Evolutionary conservation across 2,329 filamentous ascomycete genomes (phyloP), one percentile per base, ranked within the genome.

Genomic region (Ophioceras dolichostomum): DNA sequence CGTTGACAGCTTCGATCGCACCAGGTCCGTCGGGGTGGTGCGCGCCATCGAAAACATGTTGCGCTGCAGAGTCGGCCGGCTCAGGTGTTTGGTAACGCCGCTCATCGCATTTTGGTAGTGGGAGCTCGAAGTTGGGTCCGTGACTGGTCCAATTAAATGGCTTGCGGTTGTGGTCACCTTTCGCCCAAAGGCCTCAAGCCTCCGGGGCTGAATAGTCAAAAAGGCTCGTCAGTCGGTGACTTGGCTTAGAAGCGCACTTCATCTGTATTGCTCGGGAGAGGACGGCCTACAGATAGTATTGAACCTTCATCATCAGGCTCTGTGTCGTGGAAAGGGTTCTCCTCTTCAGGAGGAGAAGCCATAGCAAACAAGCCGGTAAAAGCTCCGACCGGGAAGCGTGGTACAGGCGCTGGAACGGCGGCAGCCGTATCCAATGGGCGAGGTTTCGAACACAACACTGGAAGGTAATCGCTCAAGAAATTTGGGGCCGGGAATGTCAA

Each of bases 81-180:
- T 77, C 49, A 96, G 72, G 58, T 95, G 86, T 52, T 85, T 85
- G 53, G 94, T 85, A 37, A 98, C 79, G 57, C 91, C 84, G 51
- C 73, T 79, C 70, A 98, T 81, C 45, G 91, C 89, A 60, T 70
- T 77, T 54, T 91, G 80, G 60, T 95, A 96, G 59, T 87, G 81
- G 41, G 67, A 52, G 55, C 68, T 55, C 61, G 69, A 50, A 52
- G 66, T 48, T 56, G 68, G 58, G 59, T 79, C 74, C 48, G 62
- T 54, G 40, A 75, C 61, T 33, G 80, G 76, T 32, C 73, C 80
- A 52, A 96, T 94, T 47, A 98, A 70, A 58, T 94, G 87, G 52
- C 78, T 84, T 39, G 91, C 91, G 16, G 91, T 96, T 20, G 86
- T 86, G 21, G 88, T 91, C 44, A 96, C 87, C 62, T 95, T 98